Conservation (phyloP, 768 basidiomycete genomes). For the Lactifluus hygrophoroides region DNA sequence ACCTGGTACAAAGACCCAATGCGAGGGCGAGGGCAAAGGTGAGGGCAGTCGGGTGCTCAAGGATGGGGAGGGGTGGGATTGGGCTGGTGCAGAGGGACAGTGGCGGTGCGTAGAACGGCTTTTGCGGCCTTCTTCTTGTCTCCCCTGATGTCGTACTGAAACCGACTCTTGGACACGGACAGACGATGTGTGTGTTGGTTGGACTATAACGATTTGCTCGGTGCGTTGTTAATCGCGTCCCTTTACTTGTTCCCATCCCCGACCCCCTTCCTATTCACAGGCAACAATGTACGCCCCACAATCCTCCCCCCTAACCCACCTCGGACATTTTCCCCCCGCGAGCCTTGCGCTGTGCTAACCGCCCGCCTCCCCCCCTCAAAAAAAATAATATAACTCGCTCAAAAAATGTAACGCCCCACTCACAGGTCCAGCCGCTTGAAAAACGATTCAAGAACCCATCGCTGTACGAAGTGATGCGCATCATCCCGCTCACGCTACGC, state of each 20-base stretch:
- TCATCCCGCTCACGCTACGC: conserved; percentile 45
- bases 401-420: no score
- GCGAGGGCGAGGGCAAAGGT: not conserved
- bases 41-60: not conserved
- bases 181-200: conserved; percentile 54
- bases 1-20: not conserved
- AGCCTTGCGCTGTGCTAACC: no score
- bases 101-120: conserved; percentile 37
- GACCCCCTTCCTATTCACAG: conserved; percentile 19
- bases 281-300: conserved; percentile 31
- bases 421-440: conserved; percentile 15
- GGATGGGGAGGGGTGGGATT: conserved; percentile 43
- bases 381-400: no score
- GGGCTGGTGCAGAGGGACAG: conserved; percentile 46
- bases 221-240: conserved; percentile 33
- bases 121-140: not conserved
- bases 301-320: not conserved
- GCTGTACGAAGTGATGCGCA: conserved; percentile 39
- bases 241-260: not conserved
- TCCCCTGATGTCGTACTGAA: not conserved
- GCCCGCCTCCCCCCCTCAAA: no score
- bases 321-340: no score
- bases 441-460: conserved; percentile 27
- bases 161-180: not conserved
- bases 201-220: conserved; percentile 45